A percentile compares a stretch with the other conserved stretches of the same genome.
Evolutionary conservation across 352 stramenopile species (phyloP).

Genomic region (Plasmopara halstedii): DNA sequence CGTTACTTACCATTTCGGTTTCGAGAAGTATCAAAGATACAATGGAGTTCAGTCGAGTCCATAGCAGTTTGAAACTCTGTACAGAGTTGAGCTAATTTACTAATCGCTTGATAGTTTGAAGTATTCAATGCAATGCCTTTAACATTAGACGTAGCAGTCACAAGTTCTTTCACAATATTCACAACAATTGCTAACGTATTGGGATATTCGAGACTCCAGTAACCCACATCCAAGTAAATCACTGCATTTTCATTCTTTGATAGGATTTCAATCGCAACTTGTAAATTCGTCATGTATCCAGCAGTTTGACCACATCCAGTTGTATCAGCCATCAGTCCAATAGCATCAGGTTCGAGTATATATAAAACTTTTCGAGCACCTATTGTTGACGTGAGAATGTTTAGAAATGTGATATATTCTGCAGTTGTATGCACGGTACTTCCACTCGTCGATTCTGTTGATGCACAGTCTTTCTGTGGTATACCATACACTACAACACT

Average conservation of each 20-base stretch:
- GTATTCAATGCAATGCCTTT: too few species aligned
- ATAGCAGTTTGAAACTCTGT: conserved; percentile 48
- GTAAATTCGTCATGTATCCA: conserved; percentile 42
- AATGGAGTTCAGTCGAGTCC: conserved; percentile 44
- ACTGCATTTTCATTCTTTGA: conserved; percentile 54
- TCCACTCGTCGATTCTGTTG: conserved; percentile 32
- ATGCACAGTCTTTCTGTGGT: conserved; percentile 68
- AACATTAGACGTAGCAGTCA: too few species aligned
- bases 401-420: conserved; percentile 38
- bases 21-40: conserved; percentile 59
- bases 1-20: conserved; percentile 45
- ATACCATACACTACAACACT: conserved; percentile 65
- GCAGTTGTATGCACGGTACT: too few species aligned
- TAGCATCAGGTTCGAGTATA: too few species aligned
- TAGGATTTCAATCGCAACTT: conserved; percentile 37
- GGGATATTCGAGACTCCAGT: conserved; percentile 68
- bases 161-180: conserved; percentile 33
- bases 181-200: conserved; percentile 19
- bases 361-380: too few species aligned
- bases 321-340: too few species aligned
- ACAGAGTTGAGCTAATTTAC: conserved; percentile 39
- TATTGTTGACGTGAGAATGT: conserved; percentile 33
- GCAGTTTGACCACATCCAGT: too few species aligned
- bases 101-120: conserved; percentile 63
- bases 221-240: conserved; percentile 68